Evolutionary conservation across 1,139 yeast genomes (phyloP), one percentile per base, ranked within the genome.

Genomic region (Sugiyamaella pinicola): DNA sequence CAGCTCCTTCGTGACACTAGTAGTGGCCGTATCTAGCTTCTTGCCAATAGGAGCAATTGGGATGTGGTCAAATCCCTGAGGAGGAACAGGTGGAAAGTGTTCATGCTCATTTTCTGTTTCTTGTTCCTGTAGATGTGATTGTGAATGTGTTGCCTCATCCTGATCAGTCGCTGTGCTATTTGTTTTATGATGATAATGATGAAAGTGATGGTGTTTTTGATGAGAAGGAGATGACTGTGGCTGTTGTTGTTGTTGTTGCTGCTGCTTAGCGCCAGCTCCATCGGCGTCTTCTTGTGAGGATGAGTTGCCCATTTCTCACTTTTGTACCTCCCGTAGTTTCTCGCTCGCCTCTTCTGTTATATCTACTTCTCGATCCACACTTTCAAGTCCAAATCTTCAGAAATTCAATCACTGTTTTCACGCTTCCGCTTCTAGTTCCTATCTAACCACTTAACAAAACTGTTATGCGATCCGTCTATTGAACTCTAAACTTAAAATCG

Each of bases 301-400:
- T 15, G 70, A 67, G 55, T 67, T 67, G 24, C 70, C 61, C 61
- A 58, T 58, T 28, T n/a, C 26, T n/a, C n/a, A n/a, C n/a, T n/a
- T n/a, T n/a, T n/a, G n/a, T n/a, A n/a, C n/a, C n/a, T n/a, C n/a
- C n/a, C n/a, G n/a, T n/a, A n/a, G 39, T 33, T n/a, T n/a, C 7
- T n/a, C 7, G 6, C 17, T 33, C 28, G 28, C 28, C 28, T 6
- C 8, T 24, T 24, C n/a, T 24, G 28, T 31, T 4, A 17, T 31
- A 13, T 31, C 17, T 31, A 31, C 6, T 24, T 24, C 28, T 24
- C n/a, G n/a, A n/a, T n/a, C n/a, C n/a, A n/a, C n/a, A n/a, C n/a
- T n/a, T n/a, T n/a, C n/a, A n/a, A n/a, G n/a, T n/a, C n/a, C n/a
- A n/a, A n/a, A n/a, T n/a, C n/a, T n/a, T n/a, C n/a, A n/a, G n/a